phyloP scores from a whole-genome alignment of 768 basidiomycete genomes.

The Mycena alexandri region DNA sequence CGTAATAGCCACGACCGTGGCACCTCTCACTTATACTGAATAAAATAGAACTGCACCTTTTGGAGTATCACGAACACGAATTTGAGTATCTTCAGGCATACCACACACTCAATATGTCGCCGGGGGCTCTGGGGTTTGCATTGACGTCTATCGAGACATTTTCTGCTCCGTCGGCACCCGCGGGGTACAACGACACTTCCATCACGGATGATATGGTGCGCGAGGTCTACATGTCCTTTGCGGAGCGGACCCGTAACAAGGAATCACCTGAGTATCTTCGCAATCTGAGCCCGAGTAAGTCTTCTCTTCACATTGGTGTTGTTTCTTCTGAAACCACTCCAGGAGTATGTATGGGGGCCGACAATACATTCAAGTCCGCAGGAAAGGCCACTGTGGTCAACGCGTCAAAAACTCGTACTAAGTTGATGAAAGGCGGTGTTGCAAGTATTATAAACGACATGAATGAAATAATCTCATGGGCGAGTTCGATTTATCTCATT shows the following conservation, averaged over 20 bases:
- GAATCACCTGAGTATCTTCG: slow-evolving; percentile 37
- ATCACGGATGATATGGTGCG: slow-evolving; percentile 40
- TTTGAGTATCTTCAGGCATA: slow-evolving; percentile 37
- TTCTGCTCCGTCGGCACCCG: not conserved
- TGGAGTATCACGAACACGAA: slow-evolving; percentile 35
- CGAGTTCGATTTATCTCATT: not conserved
- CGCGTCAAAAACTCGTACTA: slow-evolving; percentile 9
- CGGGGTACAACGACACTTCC: slow-evolving; percentile 8
- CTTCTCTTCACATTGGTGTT: too few species aligned
- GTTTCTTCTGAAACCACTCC: not conserved
- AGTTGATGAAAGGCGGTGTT: slow-evolving; percentile 26
- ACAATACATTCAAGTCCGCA: slow-evolving; percentile 34
- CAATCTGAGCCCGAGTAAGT: slow-evolving; percentile 36
- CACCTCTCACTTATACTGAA: too few species aligned
- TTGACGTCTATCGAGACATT: not conserved
- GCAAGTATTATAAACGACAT: not conserved
- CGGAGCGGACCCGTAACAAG: slow-evolving; percentile 23
- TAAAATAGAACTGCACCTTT: slow-evolving; percentile 44
- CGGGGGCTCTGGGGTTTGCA: not conserved
- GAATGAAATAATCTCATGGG: slow-evolving; percentile 10
- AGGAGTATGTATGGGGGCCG: slow-evolving; percentile 21
- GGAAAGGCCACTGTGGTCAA: slow-evolving; percentile 31
- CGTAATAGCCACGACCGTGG: too few species aligned
- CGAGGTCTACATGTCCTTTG: slow-evolving; percentile 37
- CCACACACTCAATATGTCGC: not conserved